Evolutionary conservation across 352 stramenopile genomes (phyloP).

Genomic region (Globisporangium sylvaticum): DNA sequence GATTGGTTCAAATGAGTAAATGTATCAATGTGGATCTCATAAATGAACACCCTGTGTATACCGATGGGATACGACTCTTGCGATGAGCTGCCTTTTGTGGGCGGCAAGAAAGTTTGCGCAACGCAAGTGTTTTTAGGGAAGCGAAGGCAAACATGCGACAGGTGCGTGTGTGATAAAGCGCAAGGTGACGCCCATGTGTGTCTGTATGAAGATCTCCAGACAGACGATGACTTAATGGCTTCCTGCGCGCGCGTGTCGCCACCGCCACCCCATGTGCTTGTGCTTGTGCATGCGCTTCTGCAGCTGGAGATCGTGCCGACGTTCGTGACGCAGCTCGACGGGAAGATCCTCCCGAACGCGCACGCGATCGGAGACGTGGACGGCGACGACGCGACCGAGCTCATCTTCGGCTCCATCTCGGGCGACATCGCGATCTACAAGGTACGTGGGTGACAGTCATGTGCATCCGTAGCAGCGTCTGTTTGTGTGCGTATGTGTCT

Average conservation of each 20-base stretch:
- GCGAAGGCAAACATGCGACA: conserved; percentile 11
- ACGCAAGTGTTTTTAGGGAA: background rate
- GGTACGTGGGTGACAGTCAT: conserved; percentile 17
- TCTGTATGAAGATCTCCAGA: background rate
- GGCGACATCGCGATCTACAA: conserved; percentile 73
- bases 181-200: background rate
- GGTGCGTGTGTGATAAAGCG: conserved; percentile 4
- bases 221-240: background rate
- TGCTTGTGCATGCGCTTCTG: background rate
- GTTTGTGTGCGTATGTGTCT: background rate
- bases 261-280: background rate
- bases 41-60: background rate
- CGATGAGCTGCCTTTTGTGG: background rate
- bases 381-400: conserved; percentile 53
- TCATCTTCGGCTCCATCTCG: conserved; percentile 62
- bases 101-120: background rate
- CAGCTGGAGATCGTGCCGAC: conserved; percentile 70
- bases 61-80: background rate
- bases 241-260: background rate
- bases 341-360: conserved; percentile 69
- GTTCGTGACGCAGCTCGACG: conserved; percentile 54
- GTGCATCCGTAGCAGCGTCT: background rate
- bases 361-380: conserved; percentile 61
- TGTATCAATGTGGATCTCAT: background rate
- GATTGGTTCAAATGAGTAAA: background rate